Conservation (phyloP, 2,329 filamentous ascomycete genomes). For the Chaetomium strumarium region DNA sequence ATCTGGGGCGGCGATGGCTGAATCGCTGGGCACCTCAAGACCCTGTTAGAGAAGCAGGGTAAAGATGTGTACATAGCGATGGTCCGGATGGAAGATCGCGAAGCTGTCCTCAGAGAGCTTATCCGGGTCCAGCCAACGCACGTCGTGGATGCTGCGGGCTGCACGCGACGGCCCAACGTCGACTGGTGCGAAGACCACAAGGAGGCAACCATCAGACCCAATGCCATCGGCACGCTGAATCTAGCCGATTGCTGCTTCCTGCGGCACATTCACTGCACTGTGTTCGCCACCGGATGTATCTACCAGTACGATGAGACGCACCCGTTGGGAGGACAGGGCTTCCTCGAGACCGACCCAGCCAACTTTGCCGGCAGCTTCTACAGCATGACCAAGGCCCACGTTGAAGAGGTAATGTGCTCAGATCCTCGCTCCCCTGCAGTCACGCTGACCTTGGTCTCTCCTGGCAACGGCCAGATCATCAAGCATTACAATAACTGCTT, state of each 20-base stretch:
- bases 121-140: slow-evolving; percentile 57
- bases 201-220: slow-evolving; percentile 60
- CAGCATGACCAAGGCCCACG: slow-evolving; percentile 59
- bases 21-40: slow-evolving; percentile 57
- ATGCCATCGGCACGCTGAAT: slow-evolving; percentile 60
- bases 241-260: slow-evolving; percentile 56
- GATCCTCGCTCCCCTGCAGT: not conserved
- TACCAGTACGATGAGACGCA: slow-evolving; percentile 58
- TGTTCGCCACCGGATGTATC: slow-evolving; percentile 63
- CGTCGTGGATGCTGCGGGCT: slow-evolving; percentile 61
- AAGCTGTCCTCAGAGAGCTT: slow-evolving; percentile 50
- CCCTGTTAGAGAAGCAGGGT: slow-evolving; percentile 51
- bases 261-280: slow-evolving; percentile 55
- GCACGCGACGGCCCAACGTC: slow-evolving; percentile 61
- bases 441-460: not conserved
- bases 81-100: slow-evolving; percentile 59
- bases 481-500: slow-evolving; percentile 56
- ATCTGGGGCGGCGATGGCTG: slow-evolving; percentile 61
- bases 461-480: slow-evolving; percentile 42
- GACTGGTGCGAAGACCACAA: slow-evolving; percentile 68
- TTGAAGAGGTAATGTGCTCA: slow-evolving; percentile 47
- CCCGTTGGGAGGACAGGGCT: slow-evolving; percentile 54
- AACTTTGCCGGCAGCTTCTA: slow-evolving; percentile 66
- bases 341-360: slow-evolving; percentile 54
- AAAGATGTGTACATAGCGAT: slow-evolving; percentile 57